phyloP scores from a whole-genome alignment of 129 eudicot species.

The Escallonia herrerae region DNA sequence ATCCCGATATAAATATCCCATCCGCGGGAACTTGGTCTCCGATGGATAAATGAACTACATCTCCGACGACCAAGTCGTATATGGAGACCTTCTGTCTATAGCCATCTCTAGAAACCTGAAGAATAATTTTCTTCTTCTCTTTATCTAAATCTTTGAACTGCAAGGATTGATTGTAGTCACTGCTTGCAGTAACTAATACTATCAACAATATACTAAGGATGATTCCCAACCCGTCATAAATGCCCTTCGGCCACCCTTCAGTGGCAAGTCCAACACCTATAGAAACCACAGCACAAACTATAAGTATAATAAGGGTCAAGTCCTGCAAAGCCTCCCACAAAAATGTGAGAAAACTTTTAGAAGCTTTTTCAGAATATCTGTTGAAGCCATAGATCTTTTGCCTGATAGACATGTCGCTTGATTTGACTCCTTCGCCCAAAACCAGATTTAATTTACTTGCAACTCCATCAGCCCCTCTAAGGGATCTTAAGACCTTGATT shows the following conservation, averaged over 20 bases:
- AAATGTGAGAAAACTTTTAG: slow-evolving; percentile 68
- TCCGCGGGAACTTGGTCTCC: slow-evolving; percentile 96
- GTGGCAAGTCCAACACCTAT: slow-evolving; percentile 82
- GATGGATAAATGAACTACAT: slow-evolving; percentile 64
- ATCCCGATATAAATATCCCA: slow-evolving; percentile 80
- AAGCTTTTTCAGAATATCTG: slow-evolving; percentile 74
- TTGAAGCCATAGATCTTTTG: slow-evolving; percentile 73
- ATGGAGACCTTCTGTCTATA: slow-evolving; percentile 69
- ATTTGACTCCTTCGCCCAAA: slow-evolving; percentile 56
- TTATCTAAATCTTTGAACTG: slow-evolving; percentile 85
- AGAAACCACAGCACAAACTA: slow-evolving; percentile 85
- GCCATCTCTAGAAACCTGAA: slow-evolving; percentile 85
- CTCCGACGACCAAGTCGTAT: slow-evolving; percentile 86
- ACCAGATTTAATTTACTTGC: slow-evolving; percentile 45
- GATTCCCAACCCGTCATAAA: slow-evolving; percentile 86
- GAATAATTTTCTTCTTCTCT: slow-evolving; percentile 76
- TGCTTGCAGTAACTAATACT: slow-evolving; percentile 74
- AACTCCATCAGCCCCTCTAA: slow-evolving; percentile 64
- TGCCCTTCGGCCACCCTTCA: slow-evolving; percentile 81
- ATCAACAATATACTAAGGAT: slow-evolving; percentile 64
- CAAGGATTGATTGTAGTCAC: slow-evolving; percentile 84
- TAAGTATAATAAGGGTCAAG: slow-evolving; percentile 74
- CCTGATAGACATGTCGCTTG: slow-evolving; percentile 36
- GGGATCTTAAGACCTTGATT: slow-evolving; percentile 29
- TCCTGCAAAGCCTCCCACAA: slow-evolving; percentile 95